Base-by-base conservation (phyloP, 371 early-diverging fungal genomes). In the Mucor sp. region DNA sequence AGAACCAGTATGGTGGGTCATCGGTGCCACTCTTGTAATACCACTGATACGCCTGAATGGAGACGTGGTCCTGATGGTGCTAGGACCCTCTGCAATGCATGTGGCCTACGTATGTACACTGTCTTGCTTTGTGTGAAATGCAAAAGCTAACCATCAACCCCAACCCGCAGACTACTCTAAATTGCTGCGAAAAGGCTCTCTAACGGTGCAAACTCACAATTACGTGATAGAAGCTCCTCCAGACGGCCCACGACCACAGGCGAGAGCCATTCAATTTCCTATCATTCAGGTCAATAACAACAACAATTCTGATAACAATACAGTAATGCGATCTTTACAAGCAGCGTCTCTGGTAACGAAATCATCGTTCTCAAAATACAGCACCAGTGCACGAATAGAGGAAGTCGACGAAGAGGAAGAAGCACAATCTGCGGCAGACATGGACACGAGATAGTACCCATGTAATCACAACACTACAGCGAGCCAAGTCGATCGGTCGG, bases 51-150 rank as follows among this genome's bases (percentile, higher is more conserved):
- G 37, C 89, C 91, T 7, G 88, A 87, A 69, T 91, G 91, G 91
- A 79, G 91, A 39, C 82, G 91, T 57, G 91, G 91, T 6, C 91
- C 89, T 6, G 84, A 87, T 67, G 91, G 91, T 3, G 87, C 89
- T 6, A 72, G 86, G 65, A 89, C 89, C 0, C 70, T 91, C 1
- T 91, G 91, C 60, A 91, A 91, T 72, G 87, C 89, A 6, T 91
- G 91, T 68, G 91, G 91, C 12, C 66, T 88, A 61, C 86, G 88
- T 88, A 81, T 76, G 83, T 64, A 12, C 37, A 15, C 11, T 27
- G 25, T 27, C 2, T 1, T 43, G 19, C 14, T 35, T 17, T n/a
- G 27, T 41, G 11, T 30, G 11, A 28, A 27, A 2, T 4, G 55
- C 15, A 25, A 7, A 7, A 3, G 32, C 17, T 58, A 68, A 43